Conservation (phyloP, 176 grass and related monocot species). For the Typha latifolia region DNA sequence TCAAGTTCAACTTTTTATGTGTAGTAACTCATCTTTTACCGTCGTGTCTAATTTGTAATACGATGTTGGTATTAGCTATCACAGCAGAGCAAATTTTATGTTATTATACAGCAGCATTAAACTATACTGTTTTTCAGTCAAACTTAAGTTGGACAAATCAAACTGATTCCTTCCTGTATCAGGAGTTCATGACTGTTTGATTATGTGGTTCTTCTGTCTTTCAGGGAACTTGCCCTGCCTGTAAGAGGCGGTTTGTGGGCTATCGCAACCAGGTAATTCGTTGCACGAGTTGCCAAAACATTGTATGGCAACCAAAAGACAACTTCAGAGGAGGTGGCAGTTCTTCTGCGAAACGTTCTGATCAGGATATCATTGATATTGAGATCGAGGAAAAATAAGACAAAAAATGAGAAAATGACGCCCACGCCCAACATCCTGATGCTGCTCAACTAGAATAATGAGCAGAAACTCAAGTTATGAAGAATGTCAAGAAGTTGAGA, state of each 20-base stretch:
- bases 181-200: slow-evolving; percentile 7
- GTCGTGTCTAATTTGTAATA: too few relatives aligned
- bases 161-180: not conserved
- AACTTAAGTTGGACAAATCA: too few relatives aligned
- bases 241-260: slow-evolving; percentile 64
- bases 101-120: too few relatives aligned
- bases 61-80: too few relatives aligned
- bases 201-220: not conserved
- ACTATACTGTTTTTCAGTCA: too few relatives aligned
- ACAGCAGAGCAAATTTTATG: too few relatives aligned
- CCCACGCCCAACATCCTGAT: too few relatives aligned
- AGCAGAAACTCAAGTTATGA: too few relatives aligned
- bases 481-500: too few relatives aligned
- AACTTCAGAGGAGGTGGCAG: slow-evolving; percentile 36
- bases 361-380: slow-evolving; percentile 76
- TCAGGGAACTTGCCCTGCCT: slow-evolving; percentile 88
- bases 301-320: slow-evolving; percentile 81
- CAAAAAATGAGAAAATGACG: not conserved
- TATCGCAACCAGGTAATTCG: slow-evolving; percentile 72
- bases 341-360: slow-evolving; percentile 39
- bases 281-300: slow-evolving; percentile 83
- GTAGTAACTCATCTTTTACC: not conserved
- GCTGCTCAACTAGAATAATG: too few relatives aligned
- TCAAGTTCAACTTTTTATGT: slow-evolving; percentile 1
- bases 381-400: slow-evolving; percentile 83